phyloP scores from a whole-genome alignment of 2,329 filamentous ascomycete species.

The Arthrobotrys sphaeroides region DNA sequence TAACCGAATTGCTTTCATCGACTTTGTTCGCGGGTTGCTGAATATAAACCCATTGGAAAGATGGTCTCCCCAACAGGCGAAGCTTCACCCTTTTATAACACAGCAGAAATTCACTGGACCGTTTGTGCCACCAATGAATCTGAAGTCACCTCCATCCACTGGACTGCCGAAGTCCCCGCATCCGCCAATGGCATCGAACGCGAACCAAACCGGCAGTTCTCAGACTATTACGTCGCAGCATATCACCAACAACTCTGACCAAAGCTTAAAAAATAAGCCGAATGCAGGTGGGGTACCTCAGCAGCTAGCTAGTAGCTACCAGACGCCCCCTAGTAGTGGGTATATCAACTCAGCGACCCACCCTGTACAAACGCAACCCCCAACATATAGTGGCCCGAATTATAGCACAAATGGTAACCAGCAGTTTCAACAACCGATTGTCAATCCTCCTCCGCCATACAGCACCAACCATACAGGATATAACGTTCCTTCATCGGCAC shows the following conservation, averaged over 20 bases:
- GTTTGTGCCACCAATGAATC: conserved; percentile 95
- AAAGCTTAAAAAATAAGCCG: conserved; percentile 82
- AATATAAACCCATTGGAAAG: conserved; percentile 95
- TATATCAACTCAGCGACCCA: conserved; percentile 21
- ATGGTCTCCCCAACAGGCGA: conserved; percentile 98
- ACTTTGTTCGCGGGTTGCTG: conserved; percentile 91
- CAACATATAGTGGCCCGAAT: conserved; percentile 50
- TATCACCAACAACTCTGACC: conserved; percentile 49
- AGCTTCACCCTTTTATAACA: conserved; percentile 97
- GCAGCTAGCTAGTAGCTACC: conserved; percentile 33
- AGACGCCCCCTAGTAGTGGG: conserved; percentile 46
- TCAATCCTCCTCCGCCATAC: conserved; percentile 41
- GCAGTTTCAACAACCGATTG: conserved; percentile 54
- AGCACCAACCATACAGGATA: conserved; percentile 27
- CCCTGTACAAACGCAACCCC: conserved; percentile 34
- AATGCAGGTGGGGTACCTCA: conserved; percentile 54
- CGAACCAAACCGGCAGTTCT: conserved; percentile 71
- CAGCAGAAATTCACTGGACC: conserved; percentile 96
- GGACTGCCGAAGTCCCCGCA: conserved; percentile 68
- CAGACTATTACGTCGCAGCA: conserved; percentile 78
- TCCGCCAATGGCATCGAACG: conserved; percentile 50
- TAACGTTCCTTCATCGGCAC: conserved; percentile 14
- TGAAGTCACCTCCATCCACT: conserved; percentile 78
- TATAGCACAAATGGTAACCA: conserved; percentile 59
- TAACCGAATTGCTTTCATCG: conserved; percentile 95